phyloP scores from a whole-genome alignment of 495 filamentous ascomycete genomes.

The Neurospora intermedia region DNA sequence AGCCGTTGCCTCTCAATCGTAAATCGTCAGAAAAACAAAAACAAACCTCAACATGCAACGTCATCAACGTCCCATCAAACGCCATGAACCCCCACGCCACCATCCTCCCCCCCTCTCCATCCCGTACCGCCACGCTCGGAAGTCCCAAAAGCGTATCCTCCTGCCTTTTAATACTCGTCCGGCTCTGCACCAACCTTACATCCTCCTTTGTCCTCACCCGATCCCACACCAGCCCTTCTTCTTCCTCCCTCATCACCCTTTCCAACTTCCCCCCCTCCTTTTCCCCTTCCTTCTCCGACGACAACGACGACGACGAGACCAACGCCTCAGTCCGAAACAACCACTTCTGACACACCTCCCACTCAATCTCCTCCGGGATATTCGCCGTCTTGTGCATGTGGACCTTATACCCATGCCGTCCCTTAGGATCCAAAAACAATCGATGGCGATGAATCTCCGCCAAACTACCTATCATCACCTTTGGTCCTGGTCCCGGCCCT shows the following conservation, averaged over 20 bases:
- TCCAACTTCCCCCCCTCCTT: background rate
- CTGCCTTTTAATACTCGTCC: conserved; percentile 24
- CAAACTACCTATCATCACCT: conserved; percentile 23
- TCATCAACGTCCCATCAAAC: conserved; percentile 23
- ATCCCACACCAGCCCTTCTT: conserved; percentile 23
- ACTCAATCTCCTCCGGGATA: conserved; percentile 3
- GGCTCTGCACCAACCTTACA: conserved; percentile 20
- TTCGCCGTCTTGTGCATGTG: conserved; percentile 9
- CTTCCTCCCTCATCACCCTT: conserved; percentile 3
- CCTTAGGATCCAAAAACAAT: too few species aligned
- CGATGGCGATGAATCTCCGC: conserved; percentile 11
- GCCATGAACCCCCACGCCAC: conserved; percentile 37
- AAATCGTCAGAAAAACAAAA: too few species aligned
- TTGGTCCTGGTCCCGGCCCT: too few species aligned
- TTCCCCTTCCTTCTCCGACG: too few species aligned
- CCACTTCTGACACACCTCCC: conserved; percentile 33
- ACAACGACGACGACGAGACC: too few species aligned
- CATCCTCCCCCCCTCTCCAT: conserved; percentile 18
- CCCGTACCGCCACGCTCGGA: background rate
- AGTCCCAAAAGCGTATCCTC: conserved; percentile 7
- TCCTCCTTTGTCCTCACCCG: conserved; percentile 15
- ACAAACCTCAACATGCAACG: conserved; percentile 26
- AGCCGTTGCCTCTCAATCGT: too few species aligned
- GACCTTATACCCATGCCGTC: background rate
- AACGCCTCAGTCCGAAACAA: conserved; percentile 21